phyloP scores from a whole-genome alignment of 129 eudicot species.

The Cynara cardunculus region DNA sequence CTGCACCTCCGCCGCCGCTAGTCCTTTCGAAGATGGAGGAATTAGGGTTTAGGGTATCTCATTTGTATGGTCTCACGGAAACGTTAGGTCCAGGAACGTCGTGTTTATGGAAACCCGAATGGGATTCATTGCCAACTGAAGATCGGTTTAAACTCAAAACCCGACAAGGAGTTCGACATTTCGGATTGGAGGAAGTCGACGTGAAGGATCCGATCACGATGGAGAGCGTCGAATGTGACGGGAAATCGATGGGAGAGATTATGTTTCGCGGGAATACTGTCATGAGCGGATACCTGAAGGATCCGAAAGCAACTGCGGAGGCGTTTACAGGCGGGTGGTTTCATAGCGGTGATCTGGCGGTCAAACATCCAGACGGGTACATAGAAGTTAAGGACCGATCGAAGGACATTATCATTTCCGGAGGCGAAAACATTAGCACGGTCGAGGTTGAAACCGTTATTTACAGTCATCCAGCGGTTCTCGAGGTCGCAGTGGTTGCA shows the following conservation, averaged over 20 bases:
- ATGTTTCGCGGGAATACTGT: slow-evolving; percentile 73
- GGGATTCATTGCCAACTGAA: slow-evolving; percentile 54
- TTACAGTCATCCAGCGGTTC: slow-evolving; percentile 58
- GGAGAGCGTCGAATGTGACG: slow-evolving; percentile 59
- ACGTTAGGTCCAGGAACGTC: slow-evolving; percentile 67
- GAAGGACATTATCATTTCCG: slow-evolving; percentile 63
- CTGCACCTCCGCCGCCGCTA: slow-evolving; percentile 70
- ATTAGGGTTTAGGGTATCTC: slow-evolving; percentile 56
- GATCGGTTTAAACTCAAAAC: slow-evolving; percentile 53
- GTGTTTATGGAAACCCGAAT: slow-evolving; percentile 68
- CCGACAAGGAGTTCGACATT: slow-evolving; percentile 65
- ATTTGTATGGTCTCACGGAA: slow-evolving; percentile 69
- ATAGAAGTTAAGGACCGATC: slow-evolving; percentile 60
- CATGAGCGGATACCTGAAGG: slow-evolving; percentile 71
- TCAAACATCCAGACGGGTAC: slow-evolving; percentile 59
- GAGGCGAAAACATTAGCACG: slow-evolving; percentile 70
- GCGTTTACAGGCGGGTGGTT: slow-evolving; percentile 70
- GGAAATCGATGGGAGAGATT: slow-evolving; percentile 57
- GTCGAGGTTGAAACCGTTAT: slow-evolving; percentile 63
- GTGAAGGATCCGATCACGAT: slow-evolving; percentile 51
- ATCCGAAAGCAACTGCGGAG: slow-evolving; percentile 48
- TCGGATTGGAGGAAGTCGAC: slow-evolving; percentile 51
- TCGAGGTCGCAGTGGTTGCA: slow-evolving; percentile 73
- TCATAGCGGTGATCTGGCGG: slow-evolving; percentile 61
- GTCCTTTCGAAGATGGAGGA: slow-evolving; percentile 54